Conservation (phyloP, 371 early-diverging fungal species). For the Actinomortierella wolfii region DNA sequence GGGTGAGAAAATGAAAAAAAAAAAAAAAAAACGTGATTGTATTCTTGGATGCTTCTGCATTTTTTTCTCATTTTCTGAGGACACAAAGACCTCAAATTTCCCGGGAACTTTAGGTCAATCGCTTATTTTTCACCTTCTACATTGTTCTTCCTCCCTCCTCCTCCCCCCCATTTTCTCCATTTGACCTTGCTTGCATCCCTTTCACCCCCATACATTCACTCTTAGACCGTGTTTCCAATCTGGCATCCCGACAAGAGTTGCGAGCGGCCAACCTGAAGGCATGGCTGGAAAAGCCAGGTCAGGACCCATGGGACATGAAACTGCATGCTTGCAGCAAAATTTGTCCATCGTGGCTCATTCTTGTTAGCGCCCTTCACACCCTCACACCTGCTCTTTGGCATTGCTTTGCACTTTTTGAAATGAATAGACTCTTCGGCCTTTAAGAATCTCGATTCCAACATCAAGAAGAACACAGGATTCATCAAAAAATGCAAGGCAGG, state of each 20-base stretch:
- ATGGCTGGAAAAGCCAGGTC: constrained; percentile 41
- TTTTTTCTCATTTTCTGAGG: constrained; percentile 4
- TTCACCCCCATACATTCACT: not conserved
- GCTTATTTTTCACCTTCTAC: not conserved
- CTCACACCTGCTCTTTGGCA: not conserved
- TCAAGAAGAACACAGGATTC: constrained; percentile 96
- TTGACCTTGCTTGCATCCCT: not conserved
- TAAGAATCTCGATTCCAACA: constrained; percentile 87
- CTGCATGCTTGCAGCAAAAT: no score
- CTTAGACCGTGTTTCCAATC: constrained; percentile 4
- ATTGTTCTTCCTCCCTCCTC: not conserved
- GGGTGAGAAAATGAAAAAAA: not conserved
- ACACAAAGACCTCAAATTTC: constrained; percentile 1
- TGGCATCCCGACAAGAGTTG: constrained; percentile 40
- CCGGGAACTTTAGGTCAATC: no score
- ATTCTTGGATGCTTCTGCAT: constrained; percentile 7
- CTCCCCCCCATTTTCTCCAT: not conserved
- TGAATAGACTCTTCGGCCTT: constrained; percentile 42
- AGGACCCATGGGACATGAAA: no score
- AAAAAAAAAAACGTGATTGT: no score
- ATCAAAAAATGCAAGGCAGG: constrained; percentile 90
- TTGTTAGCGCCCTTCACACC: no score
- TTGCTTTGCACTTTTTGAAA: not conserved
- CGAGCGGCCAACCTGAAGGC: constrained; percentile 42
- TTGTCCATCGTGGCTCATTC: no score